Conservation (phyloP, 352 stramenopile genomes). For the Phytophthora fragariae region DNA sequence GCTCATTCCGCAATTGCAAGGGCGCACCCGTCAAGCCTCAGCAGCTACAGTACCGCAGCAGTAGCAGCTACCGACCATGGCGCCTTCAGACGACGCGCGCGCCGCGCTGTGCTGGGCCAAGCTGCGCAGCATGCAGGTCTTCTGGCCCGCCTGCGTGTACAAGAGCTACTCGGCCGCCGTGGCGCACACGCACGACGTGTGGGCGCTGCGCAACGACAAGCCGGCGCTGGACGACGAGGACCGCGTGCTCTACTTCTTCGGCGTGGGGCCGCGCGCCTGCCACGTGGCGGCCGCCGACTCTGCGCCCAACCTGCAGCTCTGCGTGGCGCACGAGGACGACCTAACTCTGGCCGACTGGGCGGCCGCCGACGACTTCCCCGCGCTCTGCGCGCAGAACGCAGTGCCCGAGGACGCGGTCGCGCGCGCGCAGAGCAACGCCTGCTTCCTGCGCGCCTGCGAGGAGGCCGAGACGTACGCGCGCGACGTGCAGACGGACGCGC, state of each 20-base stretch:
- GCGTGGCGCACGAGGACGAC: slow-evolving; percentile 55
- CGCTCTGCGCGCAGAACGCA: slow-evolving; percentile 45
- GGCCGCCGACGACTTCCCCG: slow-evolving; percentile 40
- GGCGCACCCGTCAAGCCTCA: too few species aligned
- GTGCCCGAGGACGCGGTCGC: slow-evolving; percentile 45
- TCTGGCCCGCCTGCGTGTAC: slow-evolving; percentile 82
- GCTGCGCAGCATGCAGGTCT: slow-evolving; percentile 60
- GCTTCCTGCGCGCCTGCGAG: slow-evolving; percentile 59
- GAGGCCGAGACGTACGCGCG: slow-evolving; percentile 49
- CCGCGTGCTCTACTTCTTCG: slow-evolving; percentile 85
- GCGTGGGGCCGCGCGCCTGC: slow-evolving; percentile 51
- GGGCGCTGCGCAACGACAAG: slow-evolving; percentile 48
- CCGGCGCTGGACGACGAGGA: slow-evolving; percentile 72
- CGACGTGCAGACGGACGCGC: slow-evolving; percentile 38
- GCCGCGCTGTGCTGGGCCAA: slow-evolving; percentile 57
- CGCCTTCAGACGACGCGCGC: slow-evolving; percentile 6
- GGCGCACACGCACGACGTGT: slow-evolving; percentile 58
- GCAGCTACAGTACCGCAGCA: not conserved
- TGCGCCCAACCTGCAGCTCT: slow-evolving; percentile 61
- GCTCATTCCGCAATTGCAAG: not conserved
- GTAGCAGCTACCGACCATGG: slow-evolving; percentile 10
- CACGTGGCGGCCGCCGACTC: slow-evolving; percentile 37
- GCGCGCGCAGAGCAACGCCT: slow-evolving; percentile 52
- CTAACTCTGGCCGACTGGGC: slow-evolving; percentile 34
- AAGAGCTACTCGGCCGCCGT: slow-evolving; percentile 56